These are phyloP conservation scores for Phaeomoniella chlamydospora DNA, from an alignment of 2,329 filamentous ascomycete species.

Conservation along the genomic window DNA sequence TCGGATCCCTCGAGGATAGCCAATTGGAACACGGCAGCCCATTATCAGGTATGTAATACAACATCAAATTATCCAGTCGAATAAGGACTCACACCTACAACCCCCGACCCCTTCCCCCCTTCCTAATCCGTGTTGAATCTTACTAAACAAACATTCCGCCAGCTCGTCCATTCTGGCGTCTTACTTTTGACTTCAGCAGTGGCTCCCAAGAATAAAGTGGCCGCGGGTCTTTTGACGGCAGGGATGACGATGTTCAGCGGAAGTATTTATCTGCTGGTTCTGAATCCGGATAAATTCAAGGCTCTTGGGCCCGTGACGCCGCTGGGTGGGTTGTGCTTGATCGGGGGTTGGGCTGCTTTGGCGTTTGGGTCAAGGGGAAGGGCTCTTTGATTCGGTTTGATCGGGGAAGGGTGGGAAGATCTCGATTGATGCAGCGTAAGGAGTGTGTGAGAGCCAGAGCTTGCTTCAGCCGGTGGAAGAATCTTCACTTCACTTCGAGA, in stretches of 20 bases:
- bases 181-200: slow-evolving; percentile 40
- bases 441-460: too few species aligned
- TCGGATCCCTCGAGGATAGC: slow-evolving; percentile 43
- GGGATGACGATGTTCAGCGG: slow-evolving; percentile 56
- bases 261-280: slow-evolving; percentile 47
- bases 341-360: slow-evolving; percentile 45
- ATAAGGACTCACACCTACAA: too few species aligned
- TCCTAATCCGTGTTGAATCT: too few species aligned
- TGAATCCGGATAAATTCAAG: slow-evolving; percentile 48
- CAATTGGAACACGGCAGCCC: slow-evolving; percentile 50
- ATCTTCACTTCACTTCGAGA: too few species aligned
- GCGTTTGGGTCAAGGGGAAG: slow-evolving; percentile 5
- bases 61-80: neutral
- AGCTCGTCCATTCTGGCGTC: slow-evolving; percentile 50
- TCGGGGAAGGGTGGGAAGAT: slow-evolving; percentile 2
- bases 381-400: too few species aligned
- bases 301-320: slow-evolving; percentile 51
- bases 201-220: slow-evolving; percentile 40
- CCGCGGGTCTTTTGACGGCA: slow-evolving; percentile 43
- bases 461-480: too few species aligned
- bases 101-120: too few species aligned
- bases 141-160: too few species aligned
- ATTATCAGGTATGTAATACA: slow-evolving; percentile 44
- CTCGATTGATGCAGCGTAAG: too few species aligned
- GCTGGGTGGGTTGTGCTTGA: slow-evolving; percentile 47